Evolutionary conservation across 768 basidiomycete species (phyloP), one percentile per base, ranked within the genome.

Genomic region (Kondoa malvinella): DNA sequence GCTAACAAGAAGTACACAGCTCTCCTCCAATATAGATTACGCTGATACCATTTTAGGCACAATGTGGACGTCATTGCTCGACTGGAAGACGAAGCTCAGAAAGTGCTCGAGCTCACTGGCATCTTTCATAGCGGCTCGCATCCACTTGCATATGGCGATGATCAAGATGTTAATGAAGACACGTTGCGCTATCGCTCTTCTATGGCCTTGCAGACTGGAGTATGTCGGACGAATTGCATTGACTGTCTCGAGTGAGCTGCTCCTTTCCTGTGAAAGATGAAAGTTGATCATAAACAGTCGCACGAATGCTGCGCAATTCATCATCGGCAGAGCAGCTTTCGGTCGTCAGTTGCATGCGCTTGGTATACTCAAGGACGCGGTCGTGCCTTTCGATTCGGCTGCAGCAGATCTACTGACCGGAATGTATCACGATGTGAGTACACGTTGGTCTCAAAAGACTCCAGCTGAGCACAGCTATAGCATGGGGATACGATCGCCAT

Each of bases 361-460:
- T 2, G 95, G 95, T 0, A 82, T 97, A 17, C 85, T 95, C 4
- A 84, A 86, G 25, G 85, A 80, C 67, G 92, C 94, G 0, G 85
- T 90, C 73, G 80, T 99, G 40, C 83, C 85, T 0, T 94, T 94
- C 74, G 91, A 94, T 73, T 90, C 88, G 12, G 92, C 94, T 76
- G 92, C 90, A 0, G 88, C 92, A 56, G 91, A 92, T 76, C 92
- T 97, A 84, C 75, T 99, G 72, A 97, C 92, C 2, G 91, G 95
- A 78, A 96, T 99, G 92, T 96, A 92, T 76, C 91, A 94, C 75
- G 91, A 95, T 76, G 50, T 60, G 30, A 56, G 66, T 16, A 8
- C 63, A 16, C n/a, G 8, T 57, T 63, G 4, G 31, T 21, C 21
- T 64, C 31, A 15, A 33, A n/a, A 16, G 4, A 34, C 29, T 25